Evolutionary conservation across 208 protist species (phyloP).

Genomic region (Trypanosoma melophagium): DNA sequence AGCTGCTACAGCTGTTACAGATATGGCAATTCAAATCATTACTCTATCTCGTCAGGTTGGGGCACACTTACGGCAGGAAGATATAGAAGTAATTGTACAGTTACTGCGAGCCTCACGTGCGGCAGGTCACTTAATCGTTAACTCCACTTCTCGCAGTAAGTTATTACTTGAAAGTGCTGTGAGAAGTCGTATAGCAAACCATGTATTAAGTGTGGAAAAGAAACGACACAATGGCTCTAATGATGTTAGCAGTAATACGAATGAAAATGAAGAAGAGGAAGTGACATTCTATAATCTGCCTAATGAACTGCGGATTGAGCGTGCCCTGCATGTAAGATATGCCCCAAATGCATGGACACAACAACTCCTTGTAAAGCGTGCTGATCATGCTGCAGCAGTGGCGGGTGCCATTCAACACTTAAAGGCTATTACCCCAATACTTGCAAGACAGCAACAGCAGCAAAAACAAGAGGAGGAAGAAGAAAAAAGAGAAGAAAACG

Average conservation of each 20-base stretch:
- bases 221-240: not conserved
- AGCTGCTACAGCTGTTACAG: slow-evolving; percentile 42
- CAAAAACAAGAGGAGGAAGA: not conserved
- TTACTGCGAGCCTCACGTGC: slow-evolving; percentile 66
- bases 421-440: slow-evolving; percentile 12
- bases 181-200: slow-evolving; percentile 46
- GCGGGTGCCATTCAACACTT: slow-evolving; percentile 38
- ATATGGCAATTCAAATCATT: slow-evolving; percentile 61
- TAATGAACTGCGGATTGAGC: slow-evolving; percentile 42
- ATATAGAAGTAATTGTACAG: slow-evolving; percentile 43
- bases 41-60: slow-evolving; percentile 68
- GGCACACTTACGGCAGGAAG: slow-evolving; percentile 33
- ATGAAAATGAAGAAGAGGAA: slow-evolving; percentile 5
- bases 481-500: slow-evolving; percentile 22
- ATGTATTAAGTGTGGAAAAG: slow-evolving; percentile 30
- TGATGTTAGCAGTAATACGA: not conserved
- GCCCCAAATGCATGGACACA: slow-evolving; percentile 60
- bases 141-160: slow-evolving; percentile 51
- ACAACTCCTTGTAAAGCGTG: slow-evolving; percentile 29
- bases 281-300: slow-evolving; percentile 44
- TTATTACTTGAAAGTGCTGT: slow-evolving; percentile 60
- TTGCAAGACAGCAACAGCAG: slow-evolving; percentile 5
- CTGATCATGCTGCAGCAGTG: slow-evolving; percentile 32
- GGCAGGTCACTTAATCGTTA: slow-evolving; percentile 48
- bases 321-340: slow-evolving; percentile 52